A percentile compares a stretch with the other conserved stretches of the same genome.
These are phyloP conservation scores for Stentor roeselii DNA, from an alignment of 73 alveolate species.

Conservation along the genomic window DNA sequence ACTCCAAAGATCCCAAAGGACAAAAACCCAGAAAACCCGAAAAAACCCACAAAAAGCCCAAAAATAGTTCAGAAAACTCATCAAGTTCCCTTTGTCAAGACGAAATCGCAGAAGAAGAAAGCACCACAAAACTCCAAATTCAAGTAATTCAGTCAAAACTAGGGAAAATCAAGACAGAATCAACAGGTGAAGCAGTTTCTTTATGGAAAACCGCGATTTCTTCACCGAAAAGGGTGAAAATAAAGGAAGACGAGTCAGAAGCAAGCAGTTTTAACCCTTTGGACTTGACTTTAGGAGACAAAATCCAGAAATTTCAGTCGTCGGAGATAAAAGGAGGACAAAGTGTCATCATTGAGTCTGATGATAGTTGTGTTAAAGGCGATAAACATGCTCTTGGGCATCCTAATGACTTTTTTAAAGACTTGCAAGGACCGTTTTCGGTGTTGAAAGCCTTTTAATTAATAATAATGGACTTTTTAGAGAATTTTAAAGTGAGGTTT, in stretches of 20 bases:
- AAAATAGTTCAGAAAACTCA: too few species aligned
- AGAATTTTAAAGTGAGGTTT: too few species aligned
- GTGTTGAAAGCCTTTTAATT: too few species aligned
- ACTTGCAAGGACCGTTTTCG: conserved; percentile 20
- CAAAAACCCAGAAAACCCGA: too few species aligned
- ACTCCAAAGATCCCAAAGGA: not conserved
- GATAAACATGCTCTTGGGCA: not conserved
- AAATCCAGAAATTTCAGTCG: not conserved
- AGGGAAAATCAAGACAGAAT: not conserved
- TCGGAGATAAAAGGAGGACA: not conserved
- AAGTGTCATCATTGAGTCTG: conserved; percentile 3
- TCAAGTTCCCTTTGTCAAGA: not conserved
- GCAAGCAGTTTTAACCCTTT: not conserved
- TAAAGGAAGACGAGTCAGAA: not conserved
- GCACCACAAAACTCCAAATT: conserved; percentile 4
- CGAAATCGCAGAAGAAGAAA: conserved; percentile 24
- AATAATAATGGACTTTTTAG: too few species aligned
- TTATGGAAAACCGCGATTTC: not conserved
- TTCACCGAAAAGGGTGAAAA: not conserved
- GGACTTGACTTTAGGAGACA: not conserved
- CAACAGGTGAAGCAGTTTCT: not conserved
- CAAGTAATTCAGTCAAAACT: not conserved
- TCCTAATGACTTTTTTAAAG: conserved; percentile 7
- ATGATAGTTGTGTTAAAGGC: not conserved
- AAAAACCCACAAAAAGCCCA: too few species aligned